Base-by-base conservation (phyloP, 1,139 yeast genomes). In the Kluyveromyces sp. region DNA sequence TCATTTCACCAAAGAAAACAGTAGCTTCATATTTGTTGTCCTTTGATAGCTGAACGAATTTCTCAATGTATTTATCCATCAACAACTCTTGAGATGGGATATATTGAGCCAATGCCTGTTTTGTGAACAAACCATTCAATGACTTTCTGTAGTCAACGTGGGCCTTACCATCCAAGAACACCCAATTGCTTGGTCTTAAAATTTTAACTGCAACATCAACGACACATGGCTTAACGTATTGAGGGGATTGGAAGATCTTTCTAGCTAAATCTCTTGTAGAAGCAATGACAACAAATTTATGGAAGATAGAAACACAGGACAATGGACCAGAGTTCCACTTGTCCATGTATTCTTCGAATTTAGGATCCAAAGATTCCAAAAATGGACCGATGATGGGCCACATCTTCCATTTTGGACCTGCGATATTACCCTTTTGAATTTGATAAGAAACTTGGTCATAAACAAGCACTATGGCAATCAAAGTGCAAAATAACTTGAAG, bases 301-400 rank as follows among this genome's bases (percentile, higher is more conserved):
- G 98, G 77, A 92, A 92, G 53, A 92, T 94, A 2, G 97, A 88
- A 45, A 92, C 98, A 73, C 97, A 92, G 25, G 95, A 83, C 51
- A 92, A 74, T 21, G 92, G 92, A 52, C 98, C 98, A 4, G 95
- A 82, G 57, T 78, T 81, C 98, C 98, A 92, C 67, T 92, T 92
- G 47, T 87, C 87, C 65, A 78, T 73, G 67, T 92, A 92, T 62
- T 85, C 96, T 63, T 87, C 96, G 64, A 92, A 92, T 67, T 90
- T 90, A 32, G 98, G 98, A 69, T 92, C 92, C 63, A 92, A 72
- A n/a, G 95, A 83, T 65, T 92, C 97, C 66, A 92, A 73, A 60
- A 92, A 92, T 3, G 98, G 97, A 4, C 98, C 98, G 57, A 92
- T 90, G 47, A 92, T 73, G 1, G 98, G 98, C 89, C 95, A 90